These are phyloP conservation scores for Chrysosporium queenslandicum DNA, from an alignment of 2,329 filamentous ascomycete species.

Conservation along the genomic window DNA sequence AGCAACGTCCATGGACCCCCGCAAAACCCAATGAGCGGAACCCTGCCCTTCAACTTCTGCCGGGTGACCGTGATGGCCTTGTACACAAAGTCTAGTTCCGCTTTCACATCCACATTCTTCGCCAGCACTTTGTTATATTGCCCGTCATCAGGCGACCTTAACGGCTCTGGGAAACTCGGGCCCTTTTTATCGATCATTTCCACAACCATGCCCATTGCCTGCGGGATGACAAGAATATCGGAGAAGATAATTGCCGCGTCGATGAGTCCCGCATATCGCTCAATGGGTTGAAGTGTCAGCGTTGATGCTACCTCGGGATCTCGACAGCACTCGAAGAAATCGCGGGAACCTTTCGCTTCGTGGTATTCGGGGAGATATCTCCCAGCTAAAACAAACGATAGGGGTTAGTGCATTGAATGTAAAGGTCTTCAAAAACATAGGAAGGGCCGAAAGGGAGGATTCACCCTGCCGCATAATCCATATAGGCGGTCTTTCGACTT, in stretches of 20 bases:
- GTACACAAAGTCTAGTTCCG: constrained; percentile 88
- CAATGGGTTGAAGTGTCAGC: constrained; percentile 86
- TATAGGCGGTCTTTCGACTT: constrained; percentile 84
- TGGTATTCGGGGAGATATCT: constrained; percentile 98
- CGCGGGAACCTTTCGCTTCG: constrained; percentile 75
- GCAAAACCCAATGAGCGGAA: constrained; percentile 92
- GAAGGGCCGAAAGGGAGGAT: constrained; percentile 17
- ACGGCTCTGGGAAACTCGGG: constrained; percentile 80
- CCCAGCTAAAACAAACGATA: constrained; percentile 53
- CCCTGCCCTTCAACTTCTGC: constrained; percentile 74
- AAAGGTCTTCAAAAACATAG: neutral
- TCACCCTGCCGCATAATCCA: constrained; percentile 99
- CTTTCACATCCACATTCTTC: constrained; percentile 70
- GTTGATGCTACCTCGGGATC: constrained; percentile 86
- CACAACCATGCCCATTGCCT: constrained; percentile 97
- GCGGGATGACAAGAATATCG: constrained; percentile 93
- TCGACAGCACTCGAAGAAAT: constrained; percentile 98
- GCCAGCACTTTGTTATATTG: constrained; percentile 72
- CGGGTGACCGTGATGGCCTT: constrained; percentile 86
- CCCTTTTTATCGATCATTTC: constrained; percentile 98
- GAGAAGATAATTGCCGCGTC: constrained; percentile 98
- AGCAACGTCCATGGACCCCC: constrained; percentile 94
- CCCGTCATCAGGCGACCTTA: constrained; percentile 66
- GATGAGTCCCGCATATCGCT: constrained; percentile 79
- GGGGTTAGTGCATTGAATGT: neutral